Percentiles rank a stretch among this genome's conserved stretches.
phyloP scores from a whole-genome alignment of 306 rosid genomes.

The Pterocarpus santalinus region DNA sequence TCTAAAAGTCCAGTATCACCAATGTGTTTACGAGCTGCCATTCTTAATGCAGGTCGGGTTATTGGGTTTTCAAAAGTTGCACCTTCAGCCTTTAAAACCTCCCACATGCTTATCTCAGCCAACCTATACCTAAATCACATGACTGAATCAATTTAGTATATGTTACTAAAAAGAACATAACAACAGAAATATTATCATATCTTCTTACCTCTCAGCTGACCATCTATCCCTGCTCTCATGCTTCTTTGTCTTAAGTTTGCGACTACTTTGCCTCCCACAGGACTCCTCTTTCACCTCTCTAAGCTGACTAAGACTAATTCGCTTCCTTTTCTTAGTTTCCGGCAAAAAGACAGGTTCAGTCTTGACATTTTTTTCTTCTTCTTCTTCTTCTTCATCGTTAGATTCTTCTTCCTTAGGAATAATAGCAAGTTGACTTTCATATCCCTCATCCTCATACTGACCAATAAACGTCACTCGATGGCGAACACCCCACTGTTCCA shows the following conservation, averaged over 20 bases:
- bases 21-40: slow-evolving; percentile 70
- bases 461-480: slow-evolving; percentile 43
- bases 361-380: slow-evolving; percentile 46
- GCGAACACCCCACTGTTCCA: slow-evolving; percentile 61
- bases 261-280: slow-evolving; percentile 40
- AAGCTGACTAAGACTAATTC: slow-evolving; percentile 60
- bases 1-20: slow-evolving; percentile 97
- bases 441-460: slow-evolving; percentile 40
- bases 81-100: slow-evolving; percentile 69
- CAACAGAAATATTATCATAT: slow-evolving; percentile 5
- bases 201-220: slow-evolving; percentile 69
- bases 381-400: slow-evolving; percentile 51
- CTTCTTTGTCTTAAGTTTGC: slow-evolving; percentile 54
- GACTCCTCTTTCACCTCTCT: slow-evolving; percentile 60
- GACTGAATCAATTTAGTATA: slow-evolving; percentile 4
- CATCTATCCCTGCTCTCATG: slow-evolving; percentile 64
- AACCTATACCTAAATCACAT: slow-evolving; percentile 62
- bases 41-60: slow-evolving; percentile 69
- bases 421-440: slow-evolving; percentile 48
- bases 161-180: not conserved
- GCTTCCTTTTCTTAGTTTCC: slow-evolving; percentile 56
- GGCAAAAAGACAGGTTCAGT: slow-evolving; percentile 51
- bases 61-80: slow-evolving; percentile 81
- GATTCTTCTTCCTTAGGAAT: slow-evolving; percentile 51
- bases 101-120: slow-evolving; percentile 79